Evolutionary conservation across 2,329 filamentous ascomycete genomes (phyloP), one percentile per base, ranked within the genome.

Genomic region (Graphilbum fragrans): DNA sequence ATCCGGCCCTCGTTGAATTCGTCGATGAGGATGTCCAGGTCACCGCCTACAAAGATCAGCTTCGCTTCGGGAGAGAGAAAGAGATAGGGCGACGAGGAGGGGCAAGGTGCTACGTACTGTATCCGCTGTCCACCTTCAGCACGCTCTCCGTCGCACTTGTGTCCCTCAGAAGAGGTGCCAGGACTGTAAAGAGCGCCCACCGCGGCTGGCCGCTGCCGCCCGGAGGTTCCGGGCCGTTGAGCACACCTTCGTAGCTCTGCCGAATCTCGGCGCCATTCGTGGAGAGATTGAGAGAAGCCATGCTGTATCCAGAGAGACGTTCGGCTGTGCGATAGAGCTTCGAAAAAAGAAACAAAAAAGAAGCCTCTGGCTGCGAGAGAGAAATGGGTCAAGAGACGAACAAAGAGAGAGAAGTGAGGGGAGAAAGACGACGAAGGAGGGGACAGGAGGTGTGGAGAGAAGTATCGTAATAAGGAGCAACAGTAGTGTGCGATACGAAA

Each of bases 1-100:
- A 98, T 83, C 54, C 87, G 82, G 41, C 92, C 92, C 61, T 98
- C 92, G 51, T 82, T 96, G 63, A 98, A 94, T 49, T 98, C 92
- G 52, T 98, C 92, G 52, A 94, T 76, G 45, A 98, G 70, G 50
- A 95, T 87, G 43, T 78, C 68, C 47, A 98, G 70, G 62, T 98
- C 90, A 48, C 92, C 92, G 65, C 95, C 88, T 92, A 38, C 18
- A 17, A 31, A 32, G 4, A 11, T 43, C 6, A 38, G 36, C 16
- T 4, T 5, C 14, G 10, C n/a, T 17, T 11, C 16, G 14, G 19
- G n/a, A 42, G 45, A 38, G 47, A 25, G 33, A 36, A 14, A 12
- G 11, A 19, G 17, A 29, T 29, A 6, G 17, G 16, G 23, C 1
- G 22, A 10, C 27, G n/a, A 25, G 34, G 41, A 39, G 19, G 21